phyloP scores from a whole-genome alignment of 352 stramenopile species.

The Blastocystis sp. region DNA sequence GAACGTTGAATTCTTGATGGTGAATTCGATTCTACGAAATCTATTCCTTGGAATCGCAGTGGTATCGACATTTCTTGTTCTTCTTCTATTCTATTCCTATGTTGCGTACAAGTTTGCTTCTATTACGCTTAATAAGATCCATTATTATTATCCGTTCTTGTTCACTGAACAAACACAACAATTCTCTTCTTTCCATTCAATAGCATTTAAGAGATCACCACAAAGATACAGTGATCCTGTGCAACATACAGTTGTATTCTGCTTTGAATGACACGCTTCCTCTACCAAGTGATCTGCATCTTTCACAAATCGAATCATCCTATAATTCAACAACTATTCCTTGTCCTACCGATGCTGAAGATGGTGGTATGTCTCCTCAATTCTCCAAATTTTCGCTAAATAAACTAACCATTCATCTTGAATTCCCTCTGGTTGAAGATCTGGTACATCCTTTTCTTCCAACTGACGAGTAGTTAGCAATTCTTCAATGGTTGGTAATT shows the following conservation, averaged over 20 bases:
- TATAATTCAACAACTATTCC: neutral
- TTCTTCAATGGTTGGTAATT: neutral
- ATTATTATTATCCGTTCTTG: neutral
- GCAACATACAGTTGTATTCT: neutral
- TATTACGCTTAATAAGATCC: neutral
- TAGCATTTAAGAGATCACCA: constrained; percentile 28
- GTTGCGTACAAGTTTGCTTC: neutral
- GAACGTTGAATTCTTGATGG: neutral
- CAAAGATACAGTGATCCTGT: constrained; percentile 57
- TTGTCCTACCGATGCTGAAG: neutral
- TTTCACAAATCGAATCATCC: neutral
- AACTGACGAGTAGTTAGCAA: neutral
- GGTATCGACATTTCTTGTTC: neutral
- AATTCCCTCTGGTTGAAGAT: neutral
- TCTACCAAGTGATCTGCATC: neutral
- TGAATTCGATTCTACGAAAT: neutral
- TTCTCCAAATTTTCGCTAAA: constrained; percentile 25
- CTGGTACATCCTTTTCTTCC: neutral
- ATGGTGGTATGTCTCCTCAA: neutral
- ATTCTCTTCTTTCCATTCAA: neutral
- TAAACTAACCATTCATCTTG: constrained; percentile 12
- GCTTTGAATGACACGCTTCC: neutral
- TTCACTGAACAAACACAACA: constrained; percentile 18
- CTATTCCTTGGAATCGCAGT: neutral
- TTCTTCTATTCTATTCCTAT: neutral